Conservation (phyloP, 345 rosid genomes). For the Capsella bursapastoris region DNA sequence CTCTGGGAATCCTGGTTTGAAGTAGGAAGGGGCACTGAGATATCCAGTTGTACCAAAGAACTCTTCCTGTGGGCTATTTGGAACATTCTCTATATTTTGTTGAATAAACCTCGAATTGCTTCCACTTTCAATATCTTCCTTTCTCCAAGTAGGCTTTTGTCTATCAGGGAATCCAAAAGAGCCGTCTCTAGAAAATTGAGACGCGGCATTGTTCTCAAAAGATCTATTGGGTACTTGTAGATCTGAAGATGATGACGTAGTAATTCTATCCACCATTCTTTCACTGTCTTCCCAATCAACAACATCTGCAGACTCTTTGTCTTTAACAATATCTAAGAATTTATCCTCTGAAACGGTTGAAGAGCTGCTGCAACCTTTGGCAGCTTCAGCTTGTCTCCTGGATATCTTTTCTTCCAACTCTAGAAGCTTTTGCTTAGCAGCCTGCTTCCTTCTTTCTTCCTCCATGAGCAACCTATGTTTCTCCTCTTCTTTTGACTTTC, state of each 20-base stretch:
- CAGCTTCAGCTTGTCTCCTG: conserved; percentile 72
- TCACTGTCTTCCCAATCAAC: conserved; percentile 94
- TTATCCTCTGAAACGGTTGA: conserved; percentile 60
- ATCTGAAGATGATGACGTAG: conserved; percentile 76
- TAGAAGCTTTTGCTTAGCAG: conserved; percentile 92
- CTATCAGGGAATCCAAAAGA: conserved; percentile 60
- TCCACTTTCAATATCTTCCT: conserved; percentile 70
- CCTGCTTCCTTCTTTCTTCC: conserved; percentile 96
- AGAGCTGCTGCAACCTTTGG: conserved; percentile 51
- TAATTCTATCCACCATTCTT: conserved; percentile 89
- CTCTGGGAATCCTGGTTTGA: conserved; percentile 67
- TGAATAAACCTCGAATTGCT: conserved; percentile 54
- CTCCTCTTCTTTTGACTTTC: conserved; percentile 94
- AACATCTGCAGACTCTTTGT: conserved; percentile 57
- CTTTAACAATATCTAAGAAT: conserved; percentile 49
- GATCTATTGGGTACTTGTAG: conserved; percentile 59
- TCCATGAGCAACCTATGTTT: conserved; percentile 73
- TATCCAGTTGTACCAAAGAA: conserved; percentile 64
- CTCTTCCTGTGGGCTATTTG: conserved; percentile 65
- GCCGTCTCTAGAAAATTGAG: conserved; percentile 64
- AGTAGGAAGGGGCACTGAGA: conserved; percentile 50
- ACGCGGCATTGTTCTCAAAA: conserved; percentile 53
- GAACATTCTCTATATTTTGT: conserved; percentile 61
- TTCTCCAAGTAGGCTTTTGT: conserved; percentile 76
- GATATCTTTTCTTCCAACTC: conserved; percentile 96